phyloP scores from a whole-genome alignment of 2,329 filamentous ascomycete genomes.

The Iodosphaeria phyllophila region DNA sequence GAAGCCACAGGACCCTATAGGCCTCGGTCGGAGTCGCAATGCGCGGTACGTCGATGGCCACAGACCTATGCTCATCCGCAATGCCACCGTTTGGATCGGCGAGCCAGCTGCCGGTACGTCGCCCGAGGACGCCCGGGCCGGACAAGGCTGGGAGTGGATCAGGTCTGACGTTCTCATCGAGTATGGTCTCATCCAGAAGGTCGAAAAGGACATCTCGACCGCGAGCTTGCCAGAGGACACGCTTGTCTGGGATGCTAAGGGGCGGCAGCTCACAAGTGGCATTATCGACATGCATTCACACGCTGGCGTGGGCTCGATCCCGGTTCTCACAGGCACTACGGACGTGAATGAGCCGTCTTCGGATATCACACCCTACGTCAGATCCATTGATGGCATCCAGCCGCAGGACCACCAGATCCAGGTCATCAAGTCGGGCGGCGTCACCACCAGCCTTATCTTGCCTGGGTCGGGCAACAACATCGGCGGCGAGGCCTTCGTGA shows the following conservation, averaged over 20 bases:
- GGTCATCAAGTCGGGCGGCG: constrained; percentile 55
- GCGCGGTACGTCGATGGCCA: constrained; percentile 39
- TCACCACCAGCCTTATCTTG: constrained; percentile 47
- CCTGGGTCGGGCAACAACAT: constrained; percentile 59
- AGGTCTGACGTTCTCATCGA: constrained; percentile 41
- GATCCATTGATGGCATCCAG: constrained; percentile 45
- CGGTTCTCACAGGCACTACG: constrained; percentile 29
- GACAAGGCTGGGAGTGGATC: constrained; percentile 42
- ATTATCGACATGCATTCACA: constrained; percentile 60
- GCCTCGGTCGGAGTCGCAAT: constrained; percentile 36
- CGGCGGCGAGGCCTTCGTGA: constrained; percentile 48
- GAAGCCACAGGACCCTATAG: constrained; percentile 35
- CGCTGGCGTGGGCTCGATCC: constrained; percentile 39
- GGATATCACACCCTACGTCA: constrained; percentile 49
- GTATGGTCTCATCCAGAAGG: constrained; percentile 38
- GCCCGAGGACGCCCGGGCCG: constrained; percentile 32
- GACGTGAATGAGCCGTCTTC: constrained; percentile 46
- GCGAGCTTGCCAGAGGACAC: constrained; percentile 23
- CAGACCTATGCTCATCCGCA: constrained; percentile 42
- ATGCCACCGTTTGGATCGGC: constrained; percentile 48
- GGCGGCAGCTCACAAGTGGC: constrained; percentile 43
- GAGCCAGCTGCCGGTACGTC: constrained; percentile 35
- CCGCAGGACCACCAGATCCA: constrained; percentile 45
- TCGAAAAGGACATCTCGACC: constrained; percentile 16
- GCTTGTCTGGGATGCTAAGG: constrained; percentile 35